phyloP scores from a whole-genome alignment of 2,329 filamentous ascomycete species.

The Aspergillus quadricinctus region DNA sequence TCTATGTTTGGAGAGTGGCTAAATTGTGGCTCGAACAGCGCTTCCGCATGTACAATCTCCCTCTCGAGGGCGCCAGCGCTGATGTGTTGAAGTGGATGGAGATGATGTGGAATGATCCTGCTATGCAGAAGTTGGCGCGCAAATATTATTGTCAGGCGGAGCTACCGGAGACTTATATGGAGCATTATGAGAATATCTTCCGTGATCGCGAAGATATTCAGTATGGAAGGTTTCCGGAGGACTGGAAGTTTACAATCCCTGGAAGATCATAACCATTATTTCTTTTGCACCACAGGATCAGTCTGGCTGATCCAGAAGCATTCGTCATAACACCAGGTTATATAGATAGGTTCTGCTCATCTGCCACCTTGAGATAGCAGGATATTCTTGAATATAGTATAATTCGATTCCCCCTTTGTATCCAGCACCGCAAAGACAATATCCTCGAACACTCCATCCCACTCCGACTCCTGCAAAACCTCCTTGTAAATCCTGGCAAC shows the following conservation, averaged over 20 bases:
- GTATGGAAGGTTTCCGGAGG: conserved; percentile 22
- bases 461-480: conserved; percentile 55
- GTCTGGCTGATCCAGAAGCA: neutral
- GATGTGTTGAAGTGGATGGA: conserved; percentile 30
- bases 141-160: conserved; percentile 27
- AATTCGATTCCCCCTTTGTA: conserved; percentile 23
- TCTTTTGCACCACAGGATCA: neutral
- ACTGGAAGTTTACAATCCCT: conserved; percentile 25
- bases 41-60: conserved; percentile 30
- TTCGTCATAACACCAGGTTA: neutral
- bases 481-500: conserved; percentile 56
- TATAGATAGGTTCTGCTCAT: neutral
- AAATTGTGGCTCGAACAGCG: conserved; percentile 29
- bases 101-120: conserved; percentile 31
- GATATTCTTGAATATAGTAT: conserved; percentile 9
- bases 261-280: neutral
- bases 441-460: conserved; percentile 54
- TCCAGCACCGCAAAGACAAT: conserved; percentile 58
- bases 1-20: neutral
- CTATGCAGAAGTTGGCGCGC: conserved; percentile 17
- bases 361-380: neutral
- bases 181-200: conserved; percentile 31
- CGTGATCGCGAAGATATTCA: conserved; percentile 20
- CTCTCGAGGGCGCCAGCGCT: conserved; percentile 20
- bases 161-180: conserved; percentile 23